Evolutionary conservation across 108 stramenopile species (phyloP).

Genomic region (Stephanodiscus triporus): DNA sequence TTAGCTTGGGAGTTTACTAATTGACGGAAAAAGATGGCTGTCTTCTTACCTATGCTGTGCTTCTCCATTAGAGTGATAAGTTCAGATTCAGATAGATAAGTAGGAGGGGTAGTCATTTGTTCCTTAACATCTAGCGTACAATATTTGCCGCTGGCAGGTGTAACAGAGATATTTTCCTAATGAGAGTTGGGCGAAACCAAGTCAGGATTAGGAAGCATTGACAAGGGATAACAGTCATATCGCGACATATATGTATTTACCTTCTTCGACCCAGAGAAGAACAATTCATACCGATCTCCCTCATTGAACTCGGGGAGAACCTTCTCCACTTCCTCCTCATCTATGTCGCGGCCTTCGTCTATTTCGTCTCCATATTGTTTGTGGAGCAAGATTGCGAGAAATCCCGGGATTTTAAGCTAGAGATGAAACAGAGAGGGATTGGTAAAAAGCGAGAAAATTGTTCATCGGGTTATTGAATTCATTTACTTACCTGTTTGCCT

Average conservation of each 20-base stretch:
- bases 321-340: conserved; percentile 78
- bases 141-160: conserved; percentile 45
- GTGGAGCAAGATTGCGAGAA: conserved; percentile 76
- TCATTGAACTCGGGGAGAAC: conserved; percentile 76
- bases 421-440: neutral
- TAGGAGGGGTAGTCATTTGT: conserved; percentile 86
- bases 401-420: conserved; percentile 71
- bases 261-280: conserved; percentile 48
- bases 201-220: neutral
- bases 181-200: neutral
- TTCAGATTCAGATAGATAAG: conserved; percentile 87
- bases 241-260: conserved; percentile 17
- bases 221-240: neutral
- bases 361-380: conserved; percentile 82
- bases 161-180: neutral
- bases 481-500: conserved; percentile 61
- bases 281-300: conserved; percentile 58
- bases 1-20: too few relatives aligned
- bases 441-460: neutral
- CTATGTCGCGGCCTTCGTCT: conserved; percentile 45
- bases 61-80: conserved; percentile 91
- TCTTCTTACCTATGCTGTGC: conserved; percentile 78
- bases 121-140: conserved; percentile 82
- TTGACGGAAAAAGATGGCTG: neutral
- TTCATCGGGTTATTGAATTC: neutral